Percentiles rank a stretch among this genome's conserved stretches.
These are phyloP conservation scores for Naganishia albida DNA, from an alignment of 1,284 basidiomycete species.

Conservation along the genomic window DNA sequence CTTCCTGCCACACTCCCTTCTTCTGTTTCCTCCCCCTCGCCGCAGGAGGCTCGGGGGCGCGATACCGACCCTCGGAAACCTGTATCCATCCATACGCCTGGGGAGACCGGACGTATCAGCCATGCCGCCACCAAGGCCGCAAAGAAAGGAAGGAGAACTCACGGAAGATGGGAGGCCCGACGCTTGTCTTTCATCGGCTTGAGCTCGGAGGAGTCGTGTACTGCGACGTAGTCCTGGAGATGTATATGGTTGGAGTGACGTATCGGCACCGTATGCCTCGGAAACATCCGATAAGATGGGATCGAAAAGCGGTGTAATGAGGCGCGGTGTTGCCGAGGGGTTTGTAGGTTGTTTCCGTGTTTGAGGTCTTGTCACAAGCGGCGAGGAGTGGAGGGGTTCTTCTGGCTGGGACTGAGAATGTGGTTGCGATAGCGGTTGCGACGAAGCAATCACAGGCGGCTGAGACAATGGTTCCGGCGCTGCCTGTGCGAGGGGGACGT, in stretches of 20 bases:
- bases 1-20: background rate
- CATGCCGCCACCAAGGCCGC: background rate
- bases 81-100: conserved; percentile 30
- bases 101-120: background rate
- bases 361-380: conserved; percentile 7
- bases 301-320: conserved; percentile 22
- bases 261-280: conserved; percentile 48
- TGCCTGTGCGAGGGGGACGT: too few relatives aligned
- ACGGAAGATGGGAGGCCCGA: background rate
- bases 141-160: too few relatives aligned
- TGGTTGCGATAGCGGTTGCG: background rate
- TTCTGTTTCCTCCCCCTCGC: conserved; percentile 12
- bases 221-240: background rate
- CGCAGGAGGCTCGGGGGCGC: conserved; percentile 24
- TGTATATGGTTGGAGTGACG: conserved; percentile 23
- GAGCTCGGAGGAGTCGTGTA: background rate
- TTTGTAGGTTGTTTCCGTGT: background rate
- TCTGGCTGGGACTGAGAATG: too few relatives aligned
- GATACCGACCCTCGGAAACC: conserved; percentile 13
- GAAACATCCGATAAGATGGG: conserved; percentile 45
- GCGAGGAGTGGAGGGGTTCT: background rate
- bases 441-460: background rate
- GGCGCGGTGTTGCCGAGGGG: background rate
- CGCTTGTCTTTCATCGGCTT: background rate
- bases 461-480: background rate